Conservation (phyloP, 2,329 filamentous ascomycete species). For the Xenosphaeropsis pyriputrescens region DNA sequence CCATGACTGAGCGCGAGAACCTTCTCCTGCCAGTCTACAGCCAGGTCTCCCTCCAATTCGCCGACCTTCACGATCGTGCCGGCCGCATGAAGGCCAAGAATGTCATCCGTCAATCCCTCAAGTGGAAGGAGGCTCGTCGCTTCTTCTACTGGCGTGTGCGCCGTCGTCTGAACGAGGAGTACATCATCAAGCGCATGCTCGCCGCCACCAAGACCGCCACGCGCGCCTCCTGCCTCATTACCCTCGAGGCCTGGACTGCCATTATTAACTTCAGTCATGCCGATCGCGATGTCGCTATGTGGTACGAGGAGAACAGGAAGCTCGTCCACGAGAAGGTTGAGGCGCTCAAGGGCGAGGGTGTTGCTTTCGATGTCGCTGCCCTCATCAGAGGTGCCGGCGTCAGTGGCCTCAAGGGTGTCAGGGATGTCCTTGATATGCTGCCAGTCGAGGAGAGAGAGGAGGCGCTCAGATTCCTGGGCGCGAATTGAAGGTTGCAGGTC, state of each 20-base stretch:
- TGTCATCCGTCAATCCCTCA: slow-evolving; percentile 68
- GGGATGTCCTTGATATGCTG: slow-evolving; percentile 73
- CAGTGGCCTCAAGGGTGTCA: slow-evolving; percentile 69
- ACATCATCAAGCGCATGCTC: slow-evolving; percentile 82
- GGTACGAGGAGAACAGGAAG: slow-evolving; percentile 94
- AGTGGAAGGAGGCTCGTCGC: slow-evolving; percentile 79
- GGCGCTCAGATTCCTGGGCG: slow-evolving; percentile 16
- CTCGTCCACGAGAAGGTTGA: slow-evolving; percentile 73
- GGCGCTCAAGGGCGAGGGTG: slow-evolving; percentile 60
- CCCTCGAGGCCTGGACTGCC: slow-evolving; percentile 71
- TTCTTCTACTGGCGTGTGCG: slow-evolving; percentile 99
- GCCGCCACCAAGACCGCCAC: slow-evolving; percentile 24
- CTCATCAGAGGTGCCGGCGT: slow-evolving; percentile 51
- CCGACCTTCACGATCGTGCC: slow-evolving; percentile 90
- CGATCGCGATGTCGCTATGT: slow-evolving; percentile 74
- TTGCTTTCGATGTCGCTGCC: slow-evolving; percentile 55
- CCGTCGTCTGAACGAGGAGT: slow-evolving; percentile 91
- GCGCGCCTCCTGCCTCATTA: slow-evolving; percentile 54
- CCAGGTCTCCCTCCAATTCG: slow-evolving; percentile 93
- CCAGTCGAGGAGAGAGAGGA: slow-evolving; percentile 74
- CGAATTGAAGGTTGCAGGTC: too few relatives aligned
- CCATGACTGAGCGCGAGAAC: slow-evolving; percentile 78
- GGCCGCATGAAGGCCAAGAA: slow-evolving; percentile 98
- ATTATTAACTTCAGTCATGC: slow-evolving; percentile 63
- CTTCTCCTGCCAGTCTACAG: slow-evolving; percentile 82